A percentile compares a stretch with the other conserved stretches of the same genome.
These are phyloP conservation scores for Kitagawia praeruptora DNA, from an alignment of 129 eudicot species.

Conservation along the genomic window DNA sequence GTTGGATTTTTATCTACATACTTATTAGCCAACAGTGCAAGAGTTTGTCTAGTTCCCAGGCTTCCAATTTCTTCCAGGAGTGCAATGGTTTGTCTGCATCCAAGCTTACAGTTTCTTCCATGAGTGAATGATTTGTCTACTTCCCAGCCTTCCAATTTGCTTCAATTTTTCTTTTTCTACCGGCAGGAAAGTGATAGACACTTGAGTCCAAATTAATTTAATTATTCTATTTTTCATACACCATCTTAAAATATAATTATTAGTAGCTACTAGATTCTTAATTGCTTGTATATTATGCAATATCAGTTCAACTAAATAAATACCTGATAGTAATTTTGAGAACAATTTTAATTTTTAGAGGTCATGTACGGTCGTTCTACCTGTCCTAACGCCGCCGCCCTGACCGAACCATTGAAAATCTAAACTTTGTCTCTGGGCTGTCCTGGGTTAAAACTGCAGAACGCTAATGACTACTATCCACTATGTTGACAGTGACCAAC, in stretches of 20 bases:
- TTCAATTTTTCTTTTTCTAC: background rate
- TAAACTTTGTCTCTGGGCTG: background rate
- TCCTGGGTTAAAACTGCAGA: background rate
- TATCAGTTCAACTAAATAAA: no score
- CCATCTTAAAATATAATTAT: background rate
- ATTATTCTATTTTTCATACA: background rate
- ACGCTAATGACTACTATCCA: background rate
- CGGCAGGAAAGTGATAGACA: background rate
- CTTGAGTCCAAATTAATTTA: background rate
- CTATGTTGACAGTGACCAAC: background rate
- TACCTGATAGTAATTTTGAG: no score
- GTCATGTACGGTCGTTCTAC: background rate
- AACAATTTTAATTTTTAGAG: no score
- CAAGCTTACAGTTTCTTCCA: background rate
- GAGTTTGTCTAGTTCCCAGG: background rate
- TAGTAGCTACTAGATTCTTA: background rate
- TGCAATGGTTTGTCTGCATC: background rate
- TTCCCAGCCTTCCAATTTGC: background rate
- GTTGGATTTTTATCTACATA: background rate
- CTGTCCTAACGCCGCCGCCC: background rate
- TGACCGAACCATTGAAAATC: background rate
- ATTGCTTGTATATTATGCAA: no score
- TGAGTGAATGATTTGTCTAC: background rate
- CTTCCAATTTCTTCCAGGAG: slow-evolving; percentile 1
- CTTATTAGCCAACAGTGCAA: slow-evolving; percentile 21